Evolutionary conservation across 2,329 filamentous ascomycete genomes (phyloP).

Genomic region (Cercospora canescens): DNA sequence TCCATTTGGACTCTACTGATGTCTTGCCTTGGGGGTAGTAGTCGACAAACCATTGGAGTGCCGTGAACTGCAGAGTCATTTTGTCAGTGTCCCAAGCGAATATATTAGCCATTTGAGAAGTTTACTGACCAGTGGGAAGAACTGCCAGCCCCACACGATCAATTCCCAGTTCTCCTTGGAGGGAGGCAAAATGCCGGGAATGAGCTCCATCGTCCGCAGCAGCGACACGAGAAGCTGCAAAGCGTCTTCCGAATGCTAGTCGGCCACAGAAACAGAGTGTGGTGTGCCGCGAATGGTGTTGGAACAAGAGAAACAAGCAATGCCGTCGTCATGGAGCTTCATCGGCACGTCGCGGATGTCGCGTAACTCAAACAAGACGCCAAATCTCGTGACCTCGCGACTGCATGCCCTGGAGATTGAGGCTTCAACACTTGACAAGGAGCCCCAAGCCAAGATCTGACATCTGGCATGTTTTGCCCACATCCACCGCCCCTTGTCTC

Average conservation of each 20-base stretch:
- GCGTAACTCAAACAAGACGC: neutral
- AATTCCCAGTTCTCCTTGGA: slow-evolving; percentile 53
- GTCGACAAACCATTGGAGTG: slow-evolving; percentile 71
- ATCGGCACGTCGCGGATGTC: neutral
- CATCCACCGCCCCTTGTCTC: neutral
- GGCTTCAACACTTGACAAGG: neutral
- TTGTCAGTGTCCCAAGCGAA: neutral
- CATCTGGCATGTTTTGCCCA: slow-evolving; percentile 11
- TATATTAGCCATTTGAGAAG: neutral
- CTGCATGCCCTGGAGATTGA: neutral
- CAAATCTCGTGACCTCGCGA: neutral
- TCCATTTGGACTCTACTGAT: slow-evolving; percentile 70
- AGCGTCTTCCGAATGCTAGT: neutral
- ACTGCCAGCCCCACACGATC: slow-evolving; percentile 47
- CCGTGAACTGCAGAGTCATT: slow-evolving; percentile 59
- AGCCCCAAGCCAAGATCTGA: neutral
- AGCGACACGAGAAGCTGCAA: neutral
- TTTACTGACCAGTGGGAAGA: slow-evolving; percentile 50
- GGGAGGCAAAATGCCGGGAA: slow-evolving; percentile 49
- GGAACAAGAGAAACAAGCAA: slow-evolving; percentile 1
- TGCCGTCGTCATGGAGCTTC: neutral
- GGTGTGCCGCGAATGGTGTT: neutral
- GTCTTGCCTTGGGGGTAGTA: slow-evolving; percentile 96
- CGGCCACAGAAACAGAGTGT: neutral
- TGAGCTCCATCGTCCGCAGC: slow-evolving; percentile 32